Base-by-base conservation (phyloP, 306 rosid genomes). In the Gleditsia sinensis region DNA sequence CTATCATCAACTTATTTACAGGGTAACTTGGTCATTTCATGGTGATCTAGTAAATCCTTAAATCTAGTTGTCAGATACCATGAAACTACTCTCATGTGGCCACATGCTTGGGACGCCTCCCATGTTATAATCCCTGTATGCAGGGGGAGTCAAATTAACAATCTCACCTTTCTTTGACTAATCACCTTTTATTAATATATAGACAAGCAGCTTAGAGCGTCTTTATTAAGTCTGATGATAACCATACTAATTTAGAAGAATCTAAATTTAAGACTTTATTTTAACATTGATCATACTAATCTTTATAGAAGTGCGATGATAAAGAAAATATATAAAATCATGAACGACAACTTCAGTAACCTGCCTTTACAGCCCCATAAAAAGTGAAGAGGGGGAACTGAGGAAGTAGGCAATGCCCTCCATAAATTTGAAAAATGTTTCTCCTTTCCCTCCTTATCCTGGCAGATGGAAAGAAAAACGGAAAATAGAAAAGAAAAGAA, bases 91-190 rank as follows among this genome's bases (percentile, higher is more conserved):
- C 74, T 90, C 97, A 94, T 90, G 99, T 84, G 99, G 42, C 89
- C 97, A 95, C 99, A 87, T 92, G 99, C 89, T 80, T 74, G 74
- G 86, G 88, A 63, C 86, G 82, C 78, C 83, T 74, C 79, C 86
- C 93, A 90, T 84, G 94, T 88, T 89, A 85, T 25, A 72, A 63
- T 69, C 88, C 87, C 80, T 89, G 85, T 66, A 82, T 76, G 89
- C 77, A 85, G 83, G 82, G 74, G 75, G 85, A 75, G 88, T 87
- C 91, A 78, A 84, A 85, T 76, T 80, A 81, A 76, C 82, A 79
- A 70, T 43, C 83, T 67, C 76, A 50, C 77, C 67, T 77, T 75
- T 46, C 78, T 87, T 91, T 89, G 94, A 89, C 94, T 80, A 75
- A 76, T n/a, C n/a, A n/a, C n/a, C n/a, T n/a, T n/a, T n/a, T n/a